phyloP scores from a whole-genome alignment of 495 filamentous ascomycete genomes.

The Penicillium coffeae region DNA sequence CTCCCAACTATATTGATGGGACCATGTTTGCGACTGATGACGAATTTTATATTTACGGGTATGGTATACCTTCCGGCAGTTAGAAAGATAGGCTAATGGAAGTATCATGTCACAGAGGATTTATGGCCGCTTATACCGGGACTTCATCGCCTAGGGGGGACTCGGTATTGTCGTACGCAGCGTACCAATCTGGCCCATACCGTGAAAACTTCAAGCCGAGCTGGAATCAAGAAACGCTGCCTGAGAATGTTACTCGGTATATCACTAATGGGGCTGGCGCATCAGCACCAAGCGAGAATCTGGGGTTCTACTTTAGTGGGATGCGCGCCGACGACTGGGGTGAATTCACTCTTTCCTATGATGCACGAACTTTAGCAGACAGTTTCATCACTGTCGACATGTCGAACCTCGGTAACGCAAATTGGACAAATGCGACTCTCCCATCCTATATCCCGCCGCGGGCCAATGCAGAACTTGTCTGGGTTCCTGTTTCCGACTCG shows the following conservation, averaged over 20 bases:
- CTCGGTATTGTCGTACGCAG: conserved; percentile 37
- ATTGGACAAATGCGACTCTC: conserved; percentile 55
- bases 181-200: conserved; percentile 45
- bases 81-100: neutral
- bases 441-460: conserved; percentile 48
- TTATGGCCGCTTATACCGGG: neutral
- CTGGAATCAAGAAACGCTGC: conserved; percentile 35
- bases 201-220: conserved; percentile 35
- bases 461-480: conserved; percentile 61
- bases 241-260: conserved; percentile 53
- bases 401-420: conserved; percentile 40
- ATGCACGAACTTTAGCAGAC: conserved; percentile 31
- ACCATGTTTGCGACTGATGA: conserved; percentile 63
- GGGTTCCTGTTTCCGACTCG: conserved; percentile 62
- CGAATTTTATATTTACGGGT: conserved; percentile 49
- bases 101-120: conserved; percentile 6
- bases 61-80: neutral
- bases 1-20: conserved; percentile 58
- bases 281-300: conserved; percentile 66
- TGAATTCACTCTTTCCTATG: conserved; percentile 31
- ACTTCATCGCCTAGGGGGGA: conserved; percentile 3
- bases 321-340: conserved; percentile 46
- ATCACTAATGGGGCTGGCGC: conserved; percentile 61
- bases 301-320: conserved; percentile 69
- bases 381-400: conserved; percentile 62